A percentile compares a stretch with the other conserved stretches of the same genome.
phyloP scores from a whole-genome alignment of 2,329 filamentous ascomycete species.

The Botrytis hyacinthi region DNA sequence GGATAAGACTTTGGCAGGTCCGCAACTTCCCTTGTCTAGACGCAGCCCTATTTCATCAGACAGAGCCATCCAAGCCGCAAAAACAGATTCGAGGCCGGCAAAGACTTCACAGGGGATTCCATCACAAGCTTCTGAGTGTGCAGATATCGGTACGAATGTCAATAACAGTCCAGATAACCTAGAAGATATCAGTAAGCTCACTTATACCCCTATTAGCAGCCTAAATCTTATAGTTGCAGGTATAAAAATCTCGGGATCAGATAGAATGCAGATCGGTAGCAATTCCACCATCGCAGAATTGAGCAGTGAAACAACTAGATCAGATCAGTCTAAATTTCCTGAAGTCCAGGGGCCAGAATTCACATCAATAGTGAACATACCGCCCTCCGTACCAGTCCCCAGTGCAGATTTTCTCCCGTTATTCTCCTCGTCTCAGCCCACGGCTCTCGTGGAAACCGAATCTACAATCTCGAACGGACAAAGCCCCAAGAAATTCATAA shows the following conservation, averaged over 20 bases:
- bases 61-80: not conserved
- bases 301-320: not conserved
- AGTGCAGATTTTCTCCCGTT: too few relatives aligned
- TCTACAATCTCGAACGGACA: not conserved
- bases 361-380: accelerated
- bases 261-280: not conserved
- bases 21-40: not conserved
- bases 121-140: not conserved
- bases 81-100: not conserved
- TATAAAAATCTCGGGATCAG: not conserved
- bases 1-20: not conserved
- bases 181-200: not conserved
- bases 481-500: not conserved
- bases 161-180: not conserved
- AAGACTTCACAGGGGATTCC: not conserved
- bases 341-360: not conserved
- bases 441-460: not conserved
- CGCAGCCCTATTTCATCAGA: not conserved
- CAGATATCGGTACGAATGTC: not conserved
- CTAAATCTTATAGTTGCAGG: not conserved
- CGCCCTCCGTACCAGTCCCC: too few relatives aligned
- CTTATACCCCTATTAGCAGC: not conserved
- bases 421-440: not conserved
- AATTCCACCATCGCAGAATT: not conserved
- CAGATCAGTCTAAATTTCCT: not conserved